Percentiles rank a stretch among this genome's conserved stretches.
These are phyloP conservation scores for Symbiodinium natans DNA, from an alignment of 73 alveolate genomes.

Conservation along the genomic window DNA sequence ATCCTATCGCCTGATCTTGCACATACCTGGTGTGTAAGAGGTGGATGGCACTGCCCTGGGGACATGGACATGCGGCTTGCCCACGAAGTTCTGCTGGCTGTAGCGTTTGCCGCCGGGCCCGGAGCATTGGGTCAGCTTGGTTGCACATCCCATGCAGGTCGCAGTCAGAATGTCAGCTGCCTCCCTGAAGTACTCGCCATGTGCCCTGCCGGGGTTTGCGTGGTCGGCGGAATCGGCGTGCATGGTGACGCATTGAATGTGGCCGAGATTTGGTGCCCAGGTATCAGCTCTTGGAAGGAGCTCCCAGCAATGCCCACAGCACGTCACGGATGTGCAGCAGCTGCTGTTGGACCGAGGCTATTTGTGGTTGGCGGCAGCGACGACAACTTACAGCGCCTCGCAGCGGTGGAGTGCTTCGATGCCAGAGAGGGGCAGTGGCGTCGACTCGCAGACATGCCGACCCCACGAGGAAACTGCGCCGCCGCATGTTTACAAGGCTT, in stretches of 20 bases:
- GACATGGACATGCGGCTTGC: background rate
- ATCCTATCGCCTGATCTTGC: no score
- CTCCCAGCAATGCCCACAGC: constrained; percentile 1
- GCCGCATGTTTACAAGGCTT: background rate
- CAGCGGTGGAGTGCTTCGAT: background rate
- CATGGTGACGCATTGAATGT: background rate
- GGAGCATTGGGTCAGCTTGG: background rate
- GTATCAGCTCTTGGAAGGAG: background rate
- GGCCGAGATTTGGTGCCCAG: constrained; percentile 8
- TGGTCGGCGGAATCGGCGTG: background rate
- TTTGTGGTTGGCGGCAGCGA: background rate
- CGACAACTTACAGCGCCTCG: background rate
- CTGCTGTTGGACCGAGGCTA: background rate
- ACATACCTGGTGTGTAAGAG: no score
- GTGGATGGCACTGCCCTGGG: no score
- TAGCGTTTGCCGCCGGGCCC: background rate
- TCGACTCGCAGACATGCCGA: background rate
- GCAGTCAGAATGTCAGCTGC: background rate
- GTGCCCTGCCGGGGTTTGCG: background rate
- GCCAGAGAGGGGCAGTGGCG: background rate
- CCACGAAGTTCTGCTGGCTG: background rate
- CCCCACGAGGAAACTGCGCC: background rate
- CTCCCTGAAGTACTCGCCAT: background rate
- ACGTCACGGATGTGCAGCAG: background rate
- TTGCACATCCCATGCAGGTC: background rate